These are phyloP conservation scores for Fusarium torulosum DNA, from an alignment of 2,329 filamentous ascomycete species.

Conservation along the genomic window DNA sequence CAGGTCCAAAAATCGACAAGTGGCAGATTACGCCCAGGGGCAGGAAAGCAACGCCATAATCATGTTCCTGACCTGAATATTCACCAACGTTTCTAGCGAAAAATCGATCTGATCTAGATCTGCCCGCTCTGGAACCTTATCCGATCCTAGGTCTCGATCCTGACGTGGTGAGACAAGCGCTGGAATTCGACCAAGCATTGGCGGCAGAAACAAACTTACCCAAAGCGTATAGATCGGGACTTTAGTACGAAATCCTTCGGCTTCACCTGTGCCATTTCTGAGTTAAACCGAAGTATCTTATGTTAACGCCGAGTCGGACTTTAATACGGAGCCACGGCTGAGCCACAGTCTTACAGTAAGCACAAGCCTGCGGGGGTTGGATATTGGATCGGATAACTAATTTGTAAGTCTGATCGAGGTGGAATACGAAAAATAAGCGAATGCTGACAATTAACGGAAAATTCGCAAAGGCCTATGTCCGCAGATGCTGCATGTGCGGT, in stretches of 20 bases:
- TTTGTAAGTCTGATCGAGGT: background rate
- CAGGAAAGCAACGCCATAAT: background rate
- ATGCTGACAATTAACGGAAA: slow-evolving; percentile 17
- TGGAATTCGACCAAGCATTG: slow-evolving; percentile 32
- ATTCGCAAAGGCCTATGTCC: background rate
- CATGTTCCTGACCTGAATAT: slow-evolving; percentile 16
- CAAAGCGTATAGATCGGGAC: slow-evolving; percentile 1
- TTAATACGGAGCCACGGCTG: background rate
- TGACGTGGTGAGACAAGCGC: background rate
- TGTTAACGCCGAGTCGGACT: background rate
- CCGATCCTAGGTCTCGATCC: background rate
- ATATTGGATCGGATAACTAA: background rate
- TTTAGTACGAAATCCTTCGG: background rate
- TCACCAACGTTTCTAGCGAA: background rate
- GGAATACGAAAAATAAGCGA: background rate
- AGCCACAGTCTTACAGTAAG: background rate
- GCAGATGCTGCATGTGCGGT: background rate
- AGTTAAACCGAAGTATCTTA: background rate
- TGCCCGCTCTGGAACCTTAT: slow-evolving; percentile 21
- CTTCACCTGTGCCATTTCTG: background rate
- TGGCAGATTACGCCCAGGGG: slow-evolving; percentile 11
- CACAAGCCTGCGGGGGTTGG: background rate
- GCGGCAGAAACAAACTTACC: slow-evolving; percentile 2
- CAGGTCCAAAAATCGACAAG: background rate
- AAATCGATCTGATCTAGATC: slow-evolving; percentile 12